phyloP scores from a whole-genome alignment of 495 filamentous ascomycete genomes.

The Rhypophila decipiens region DNA sequence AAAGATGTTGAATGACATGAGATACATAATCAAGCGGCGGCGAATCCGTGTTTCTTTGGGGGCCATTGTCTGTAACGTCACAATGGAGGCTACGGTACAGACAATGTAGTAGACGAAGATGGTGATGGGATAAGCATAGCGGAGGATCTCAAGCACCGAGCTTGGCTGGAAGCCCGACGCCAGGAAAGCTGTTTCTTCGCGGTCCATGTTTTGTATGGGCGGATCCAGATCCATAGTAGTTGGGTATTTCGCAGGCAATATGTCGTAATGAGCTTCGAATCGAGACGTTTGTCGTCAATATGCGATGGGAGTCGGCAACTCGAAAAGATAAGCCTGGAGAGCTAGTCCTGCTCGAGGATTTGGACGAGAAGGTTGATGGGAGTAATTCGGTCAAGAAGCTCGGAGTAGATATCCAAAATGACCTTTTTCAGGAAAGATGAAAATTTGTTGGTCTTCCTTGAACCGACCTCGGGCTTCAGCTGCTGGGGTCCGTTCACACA shows the following conservation, averaged over 20 bases:
- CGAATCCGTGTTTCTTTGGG: constrained; percentile 30
- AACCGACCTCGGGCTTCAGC: too few relatives aligned
- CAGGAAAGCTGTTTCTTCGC: constrained; percentile 4
- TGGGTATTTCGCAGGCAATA: not conserved
- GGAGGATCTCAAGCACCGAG: constrained; percentile 28
- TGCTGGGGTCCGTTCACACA: too few relatives aligned
- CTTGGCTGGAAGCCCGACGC: constrained; percentile 3
- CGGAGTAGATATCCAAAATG: too few relatives aligned
- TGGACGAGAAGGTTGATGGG: too few relatives aligned
- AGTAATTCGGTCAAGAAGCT: too few relatives aligned
- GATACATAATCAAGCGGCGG: constrained; percentile 38
- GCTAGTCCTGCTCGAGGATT: too few relatives aligned
- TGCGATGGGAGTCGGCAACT: too few relatives aligned
- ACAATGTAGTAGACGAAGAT: constrained; percentile 51
- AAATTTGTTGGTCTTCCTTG: too few relatives aligned
- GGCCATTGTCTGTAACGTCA: constrained; percentile 47
- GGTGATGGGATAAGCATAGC: constrained; percentile 50
- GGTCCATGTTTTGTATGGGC: constrained; percentile 16
- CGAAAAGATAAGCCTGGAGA: too few relatives aligned
- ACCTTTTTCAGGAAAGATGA: too few relatives aligned
- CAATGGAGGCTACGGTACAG: constrained; percentile 46
- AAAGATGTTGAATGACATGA: constrained; percentile 40
- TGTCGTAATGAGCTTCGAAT: too few relatives aligned
- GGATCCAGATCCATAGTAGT: not conserved
- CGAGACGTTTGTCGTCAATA: too few relatives aligned